phyloP scores from a whole-genome alignment of 768 basidiomycete genomes.

The Macrolepiota dolichaula region DNA sequence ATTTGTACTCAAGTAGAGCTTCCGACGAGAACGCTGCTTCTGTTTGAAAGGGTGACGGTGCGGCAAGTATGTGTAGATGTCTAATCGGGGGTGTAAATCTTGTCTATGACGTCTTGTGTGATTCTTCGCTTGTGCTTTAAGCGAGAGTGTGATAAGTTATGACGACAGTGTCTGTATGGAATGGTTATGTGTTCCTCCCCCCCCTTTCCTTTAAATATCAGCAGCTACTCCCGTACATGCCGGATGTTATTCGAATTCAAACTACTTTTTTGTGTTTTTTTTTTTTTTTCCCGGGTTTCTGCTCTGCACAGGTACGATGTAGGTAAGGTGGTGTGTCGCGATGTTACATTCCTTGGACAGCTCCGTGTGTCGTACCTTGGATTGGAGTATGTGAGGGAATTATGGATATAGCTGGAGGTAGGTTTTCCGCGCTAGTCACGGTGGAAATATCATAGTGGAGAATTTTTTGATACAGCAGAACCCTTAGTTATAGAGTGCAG shows the following conservation, averaged over 20 bases:
- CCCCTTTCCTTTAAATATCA: slow-evolving; percentile 1
- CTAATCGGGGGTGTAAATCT: background rate
- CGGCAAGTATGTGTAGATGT: background rate
- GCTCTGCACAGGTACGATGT: too few species aligned
- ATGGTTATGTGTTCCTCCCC: too few species aligned
- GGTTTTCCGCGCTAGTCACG: background rate
- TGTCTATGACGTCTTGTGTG: slow-evolving; percentile 5
- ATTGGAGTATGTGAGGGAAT: background rate
- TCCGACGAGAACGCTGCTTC: slow-evolving; percentile 11
- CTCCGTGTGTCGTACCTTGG: background rate
- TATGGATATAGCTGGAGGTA: background rate
- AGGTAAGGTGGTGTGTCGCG: too few species aligned
- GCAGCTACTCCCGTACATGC: slow-evolving; percentile 5
- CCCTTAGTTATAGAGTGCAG: background rate
- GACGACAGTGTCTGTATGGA: background rate
- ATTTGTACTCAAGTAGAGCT: background rate
- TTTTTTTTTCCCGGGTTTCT: too few species aligned
- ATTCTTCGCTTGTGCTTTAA: slow-evolving; percentile 8
- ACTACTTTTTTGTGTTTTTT: background rate
- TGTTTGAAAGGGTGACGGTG: background rate
- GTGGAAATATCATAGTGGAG: background rate
- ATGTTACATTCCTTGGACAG: background rate
- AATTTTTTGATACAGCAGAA: background rate
- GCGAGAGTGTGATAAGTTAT: slow-evolving; percentile 8
- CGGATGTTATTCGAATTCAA: background rate